Evolutionary conservation across 2,329 filamentous ascomycete genomes (phyloP), one percentile per base, ranked within the genome.

Genomic region (Lasiodiplodia theobromae): DNA sequence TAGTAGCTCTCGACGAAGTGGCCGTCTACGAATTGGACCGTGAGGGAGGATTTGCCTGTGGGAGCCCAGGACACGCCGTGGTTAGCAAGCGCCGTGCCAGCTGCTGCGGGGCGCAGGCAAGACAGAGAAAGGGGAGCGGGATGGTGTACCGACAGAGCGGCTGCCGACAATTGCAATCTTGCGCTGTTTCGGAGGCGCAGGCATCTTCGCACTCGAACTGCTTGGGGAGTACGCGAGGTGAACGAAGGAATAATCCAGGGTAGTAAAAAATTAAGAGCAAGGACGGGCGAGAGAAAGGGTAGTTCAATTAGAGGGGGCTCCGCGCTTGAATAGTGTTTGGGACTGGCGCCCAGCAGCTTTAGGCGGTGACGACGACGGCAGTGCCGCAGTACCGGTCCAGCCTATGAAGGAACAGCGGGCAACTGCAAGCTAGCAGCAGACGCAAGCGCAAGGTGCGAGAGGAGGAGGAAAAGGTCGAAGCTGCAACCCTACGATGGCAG

Each of bases 1-100:
- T 99, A 99, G 83, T 99, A 99, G 81, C 92, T 96, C 81, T 99
- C 96, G 77, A 99, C 95, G 78, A 99, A 99, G 83, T 97, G 94
- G 71, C 94, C 94, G 79, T 99, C 96, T 77, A 97, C 95, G 78
- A 96, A 98, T 78, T 95, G 95, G 58, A 98, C 96, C 14, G 96
- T 97, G 72, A 99, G 89, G 67, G 95, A 98, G 25, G 94, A 97
- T 86, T 99, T 99, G 81, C 96, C 96, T 98, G 75, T 69, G 18
- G 44, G 70, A 56, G 58, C 4, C 40, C 49, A 23, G 40, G 69
- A 52, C 62, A 51, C 37, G 69, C 18, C 12, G 57, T 31, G 34
- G 65, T 57, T 28, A 67, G 52, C 52, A 34, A 23, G 23, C 6
- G 16, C 14, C 14, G 37, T 18, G 12, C 4, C 38, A 8, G 44